phyloP scores from a whole-genome alignment of 805 yeast genomes.

The Dipodascus geniculatus region DNA sequence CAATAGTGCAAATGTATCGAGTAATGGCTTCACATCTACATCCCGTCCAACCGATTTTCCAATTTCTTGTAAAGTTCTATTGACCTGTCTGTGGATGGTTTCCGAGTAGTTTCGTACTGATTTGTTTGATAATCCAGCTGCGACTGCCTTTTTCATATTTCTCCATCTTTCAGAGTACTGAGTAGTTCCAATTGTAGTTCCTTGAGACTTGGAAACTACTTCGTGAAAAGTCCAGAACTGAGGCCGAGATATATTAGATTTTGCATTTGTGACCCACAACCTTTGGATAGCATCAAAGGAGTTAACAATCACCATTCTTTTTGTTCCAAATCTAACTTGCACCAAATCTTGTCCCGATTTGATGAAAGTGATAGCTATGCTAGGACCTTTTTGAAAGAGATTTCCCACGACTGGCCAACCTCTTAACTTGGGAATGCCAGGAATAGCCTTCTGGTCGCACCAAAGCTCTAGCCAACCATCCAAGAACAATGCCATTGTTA shows the following conservation, averaged over 20 bases:
- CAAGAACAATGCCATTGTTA: background rate
- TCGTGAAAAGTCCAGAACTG: constrained; percentile 54
- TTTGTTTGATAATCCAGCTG: constrained; percentile 18
- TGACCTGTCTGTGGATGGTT: background rate
- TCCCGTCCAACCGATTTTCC: background rate
- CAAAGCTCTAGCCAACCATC: background rate
- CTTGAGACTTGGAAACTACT: constrained; percentile 36
- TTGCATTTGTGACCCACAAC: constrained; percentile 41
- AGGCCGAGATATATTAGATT: constrained; percentile 58
- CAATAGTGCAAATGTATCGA: background rate
- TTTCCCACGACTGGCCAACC: background rate
- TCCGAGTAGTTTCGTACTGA: background rate
- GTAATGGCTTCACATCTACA: background rate
- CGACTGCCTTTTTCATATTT: constrained; percentile 28
- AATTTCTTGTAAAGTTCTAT: background rate
- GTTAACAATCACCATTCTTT: constrained; percentile 53
- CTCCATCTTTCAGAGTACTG: constrained; percentile 23
- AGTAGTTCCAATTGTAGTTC: constrained; percentile 6
- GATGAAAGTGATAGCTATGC: background rate
- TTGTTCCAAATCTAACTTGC: constrained; percentile 52
- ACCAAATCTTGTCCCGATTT: constrained; percentile 26
- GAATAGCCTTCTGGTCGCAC: background rate
- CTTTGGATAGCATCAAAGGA: constrained; percentile 41
- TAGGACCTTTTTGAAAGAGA: background rate
- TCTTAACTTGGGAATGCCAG: background rate